Evolutionary conservation across 2,329 filamentous ascomycete species (phyloP).

Genomic region (Colletotrichum lupini): DNA sequence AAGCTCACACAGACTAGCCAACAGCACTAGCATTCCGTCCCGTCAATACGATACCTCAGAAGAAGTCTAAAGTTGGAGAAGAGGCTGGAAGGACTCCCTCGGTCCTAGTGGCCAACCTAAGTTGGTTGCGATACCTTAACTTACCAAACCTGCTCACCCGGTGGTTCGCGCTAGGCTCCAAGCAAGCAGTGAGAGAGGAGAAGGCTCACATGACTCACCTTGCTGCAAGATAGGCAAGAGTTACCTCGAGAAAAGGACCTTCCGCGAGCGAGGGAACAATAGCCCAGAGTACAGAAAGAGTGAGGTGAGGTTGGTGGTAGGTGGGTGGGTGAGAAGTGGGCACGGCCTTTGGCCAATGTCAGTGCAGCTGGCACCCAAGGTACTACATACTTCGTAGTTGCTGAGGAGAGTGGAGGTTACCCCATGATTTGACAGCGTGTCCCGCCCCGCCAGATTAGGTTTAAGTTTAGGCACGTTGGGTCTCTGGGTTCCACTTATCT

Average conservation of each 20-base stretch:
- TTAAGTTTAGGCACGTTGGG: constrained; percentile 32
- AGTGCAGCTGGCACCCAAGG: neutral
- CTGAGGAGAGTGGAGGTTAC: neutral
- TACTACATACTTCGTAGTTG: too few species aligned
- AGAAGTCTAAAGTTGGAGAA: neutral
- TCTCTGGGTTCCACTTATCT: neutral
- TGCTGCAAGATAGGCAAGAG: neutral
- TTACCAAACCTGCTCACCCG: neutral
- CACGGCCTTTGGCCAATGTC: neutral
- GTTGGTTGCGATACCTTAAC: neutral
- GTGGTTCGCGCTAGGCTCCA: neutral
- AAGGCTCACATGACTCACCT: neutral
- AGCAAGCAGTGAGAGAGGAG: neutral
- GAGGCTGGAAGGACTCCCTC: neutral
- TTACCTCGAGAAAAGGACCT: neutral
- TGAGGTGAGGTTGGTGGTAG: neutral
- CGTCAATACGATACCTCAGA: neutral
- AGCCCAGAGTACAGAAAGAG: neutral
- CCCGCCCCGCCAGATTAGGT: constrained; percentile 32
- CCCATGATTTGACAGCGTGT: constrained; percentile 17
- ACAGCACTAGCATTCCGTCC: neutral
- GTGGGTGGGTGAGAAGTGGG: neutral
- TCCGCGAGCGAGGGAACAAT: neutral
- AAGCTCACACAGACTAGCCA: neutral
- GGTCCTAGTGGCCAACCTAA: constrained; percentile 11